phyloP scores from a whole-genome alignment of 2,329 filamentous ascomycete species.

The Exophiala phaeomuriformis region DNA sequence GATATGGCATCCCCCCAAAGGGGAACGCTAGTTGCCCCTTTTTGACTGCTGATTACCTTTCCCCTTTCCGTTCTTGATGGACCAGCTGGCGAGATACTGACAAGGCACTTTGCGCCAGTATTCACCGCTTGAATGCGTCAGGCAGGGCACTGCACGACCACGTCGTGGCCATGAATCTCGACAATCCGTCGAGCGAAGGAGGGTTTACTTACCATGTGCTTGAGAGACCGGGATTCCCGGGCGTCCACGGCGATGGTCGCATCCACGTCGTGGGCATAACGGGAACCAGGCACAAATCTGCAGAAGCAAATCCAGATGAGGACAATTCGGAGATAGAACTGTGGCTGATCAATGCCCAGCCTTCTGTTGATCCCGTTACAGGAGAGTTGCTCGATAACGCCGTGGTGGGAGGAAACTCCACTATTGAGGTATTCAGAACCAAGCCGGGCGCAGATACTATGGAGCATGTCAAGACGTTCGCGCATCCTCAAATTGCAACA shows the following conservation, averaged over 20 bases:
- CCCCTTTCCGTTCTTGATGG: not conserved
- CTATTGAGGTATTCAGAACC: slow-evolving; percentile 34
- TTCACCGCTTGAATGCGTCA: slow-evolving; percentile 24
- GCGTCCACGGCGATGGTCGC: slow-evolving; percentile 31
- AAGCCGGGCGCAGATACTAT: slow-evolving; percentile 26
- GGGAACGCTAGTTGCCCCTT: too few relatives aligned
- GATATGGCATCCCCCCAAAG: too few relatives aligned
- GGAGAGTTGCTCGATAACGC: slow-evolving; percentile 30
- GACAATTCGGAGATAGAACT: slow-evolving; percentile 8
- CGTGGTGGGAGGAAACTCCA: slow-evolving; percentile 33
- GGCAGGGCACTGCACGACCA: slow-evolving; percentile 27
- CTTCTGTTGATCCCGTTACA: slow-evolving; percentile 30
- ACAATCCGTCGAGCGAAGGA: slow-evolving; percentile 18
- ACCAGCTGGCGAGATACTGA: not conserved
- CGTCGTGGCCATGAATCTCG: slow-evolving; percentile 29
- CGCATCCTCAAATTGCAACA: slow-evolving; percentile 31
- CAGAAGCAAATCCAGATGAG: slow-evolving; percentile 8
- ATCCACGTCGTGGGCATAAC: slow-evolving; percentile 30
- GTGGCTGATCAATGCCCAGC: slow-evolving; percentile 34
- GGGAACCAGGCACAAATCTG: slow-evolving; percentile 18
- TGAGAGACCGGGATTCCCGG: slow-evolving; percentile 18
- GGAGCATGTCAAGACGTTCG: slow-evolving; percentile 31
- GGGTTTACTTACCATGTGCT: slow-evolving; percentile 23
- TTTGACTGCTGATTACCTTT: too few relatives aligned
- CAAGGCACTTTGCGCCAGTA: slow-evolving; percentile 1